Percentiles rank a stretch among this genome's conserved stretches.
Conservation (phyloP, 345 rosid genomes). For the Hibiscus tridactylites region DNA sequence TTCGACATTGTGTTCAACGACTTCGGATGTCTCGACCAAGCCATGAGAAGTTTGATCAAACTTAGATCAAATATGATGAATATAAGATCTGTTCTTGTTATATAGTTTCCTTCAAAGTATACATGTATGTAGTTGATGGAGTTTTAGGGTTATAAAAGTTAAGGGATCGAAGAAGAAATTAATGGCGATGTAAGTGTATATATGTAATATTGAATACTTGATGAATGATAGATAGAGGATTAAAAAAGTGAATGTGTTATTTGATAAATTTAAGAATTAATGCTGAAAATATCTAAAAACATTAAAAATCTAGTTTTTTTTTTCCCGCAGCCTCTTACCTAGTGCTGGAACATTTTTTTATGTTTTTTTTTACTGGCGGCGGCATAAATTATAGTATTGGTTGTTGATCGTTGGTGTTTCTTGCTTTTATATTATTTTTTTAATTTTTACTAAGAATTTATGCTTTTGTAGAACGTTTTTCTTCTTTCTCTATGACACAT, state of each 20-base stretch:
- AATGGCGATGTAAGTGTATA: neutral
- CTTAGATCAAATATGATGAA: neutral
- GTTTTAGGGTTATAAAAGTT: neutral
- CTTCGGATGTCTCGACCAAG: neutral
- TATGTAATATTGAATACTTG: neutral
- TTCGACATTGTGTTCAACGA: slow-evolving; percentile 26
- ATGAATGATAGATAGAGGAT: neutral
- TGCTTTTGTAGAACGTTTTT: too few relatives aligned
- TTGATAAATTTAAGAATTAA: neutral
- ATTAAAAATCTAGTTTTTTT: too few relatives aligned
- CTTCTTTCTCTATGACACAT: too few relatives aligned
- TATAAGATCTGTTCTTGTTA: neutral
- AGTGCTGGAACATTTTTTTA: too few relatives aligned
- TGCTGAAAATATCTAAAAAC: too few relatives aligned
- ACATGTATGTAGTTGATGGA: neutral
- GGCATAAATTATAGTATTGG: too few relatives aligned
- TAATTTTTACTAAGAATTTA: too few relatives aligned
- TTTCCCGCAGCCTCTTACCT: too few relatives aligned
- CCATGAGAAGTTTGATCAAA: neutral
- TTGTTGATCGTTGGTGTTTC: too few relatives aligned
- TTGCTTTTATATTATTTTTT: too few relatives aligned
- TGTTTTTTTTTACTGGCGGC: too few relatives aligned
- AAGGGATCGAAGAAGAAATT: neutral
- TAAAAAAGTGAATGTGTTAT: neutral
- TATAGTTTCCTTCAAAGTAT: neutral